Base-by-base conservation (phyloP, 1,139 yeast species). In the Yamadazyma trypodendri region DNA sequence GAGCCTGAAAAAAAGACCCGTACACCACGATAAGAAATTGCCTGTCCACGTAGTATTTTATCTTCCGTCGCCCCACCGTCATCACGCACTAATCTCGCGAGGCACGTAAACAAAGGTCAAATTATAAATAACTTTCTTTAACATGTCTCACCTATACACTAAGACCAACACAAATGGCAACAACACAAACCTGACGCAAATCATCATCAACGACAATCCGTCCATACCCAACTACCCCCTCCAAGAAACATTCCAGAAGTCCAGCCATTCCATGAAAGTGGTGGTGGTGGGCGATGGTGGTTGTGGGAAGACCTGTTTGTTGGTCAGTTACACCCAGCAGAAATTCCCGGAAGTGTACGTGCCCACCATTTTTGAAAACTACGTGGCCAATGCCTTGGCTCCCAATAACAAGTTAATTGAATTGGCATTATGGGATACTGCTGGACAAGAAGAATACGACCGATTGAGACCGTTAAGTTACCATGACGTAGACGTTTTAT, bases 231-330 rank as follows among this genome's bases (percentile, higher is more conserved):
- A 60, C 35, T 71, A 63, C 48, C 55, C 56, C 13, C 60, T 67
- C 43, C 65, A 61, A 37, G 48, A 55, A 11, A 51, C 55, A 28
- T 57, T 63, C 48, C 64, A 64, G 41, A 58, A 60, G 36, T 60
- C 72, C 35, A 46, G 57, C 34, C 60, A 72, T 43, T 70, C 72
- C 45, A 68, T 79, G 61, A 85, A 86, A 53, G 63, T 86, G 18
- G 92, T 89, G 15, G 90, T 88, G 16, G 96, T 90, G 4, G 97
- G 97, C 4, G 97, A 90, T 58, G 95, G 95, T 49, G 95, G 94
- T 11, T 86, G 96, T 56, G 97, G 97, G 23, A 90, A 90, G 60
- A 90, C 97, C 0, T 85, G 95, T 49, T 63, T 90, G 44, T 63
- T 90, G 42, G 84, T 85, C 22, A 77, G 90, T n/a, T 92, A 86